Evolutionary conservation across 352 stramenopile genomes (phyloP).

Genomic region (Thraustochytrium sp.): DNA sequence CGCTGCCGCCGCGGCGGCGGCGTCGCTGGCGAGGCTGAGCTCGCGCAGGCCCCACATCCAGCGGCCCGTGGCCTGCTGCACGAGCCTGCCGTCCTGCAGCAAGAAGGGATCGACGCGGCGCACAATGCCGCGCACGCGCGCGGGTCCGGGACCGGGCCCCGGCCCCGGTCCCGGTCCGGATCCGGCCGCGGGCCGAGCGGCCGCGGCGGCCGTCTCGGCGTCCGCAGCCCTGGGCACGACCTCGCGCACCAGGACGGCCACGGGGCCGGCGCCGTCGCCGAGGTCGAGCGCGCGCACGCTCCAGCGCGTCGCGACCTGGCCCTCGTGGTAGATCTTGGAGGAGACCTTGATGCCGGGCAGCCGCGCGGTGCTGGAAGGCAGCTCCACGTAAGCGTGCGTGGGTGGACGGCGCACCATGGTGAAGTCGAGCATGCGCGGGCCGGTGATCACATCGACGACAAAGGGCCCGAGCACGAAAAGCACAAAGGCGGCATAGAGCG

Average conservation of each 20-base stretch:
- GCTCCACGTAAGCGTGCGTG: not conserved
- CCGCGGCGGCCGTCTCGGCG: too few species aligned
- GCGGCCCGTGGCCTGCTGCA: too few species aligned
- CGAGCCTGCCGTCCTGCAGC: too few species aligned
- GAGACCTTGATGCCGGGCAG: not conserved
- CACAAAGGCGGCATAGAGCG: not conserved
- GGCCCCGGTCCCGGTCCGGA: too few species aligned
- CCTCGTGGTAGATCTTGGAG: not conserved
- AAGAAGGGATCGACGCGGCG: too few species aligned
- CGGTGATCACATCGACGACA: not conserved
- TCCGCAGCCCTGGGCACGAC: not conserved
- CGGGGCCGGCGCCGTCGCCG: not conserved
- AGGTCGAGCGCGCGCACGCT: not conserved
- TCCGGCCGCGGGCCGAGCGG: too few species aligned
- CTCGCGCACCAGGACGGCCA: conserved; percentile 13
- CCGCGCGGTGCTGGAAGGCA: not conserved
- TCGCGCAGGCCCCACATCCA: too few species aligned
- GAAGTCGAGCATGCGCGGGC: not conserved
- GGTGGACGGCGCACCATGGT: not conserved
- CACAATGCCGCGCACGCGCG: too few species aligned
- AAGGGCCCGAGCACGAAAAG: not conserved
- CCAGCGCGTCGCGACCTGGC: not conserved
- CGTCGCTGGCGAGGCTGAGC: not conserved
- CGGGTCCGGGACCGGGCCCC: too few species aligned
- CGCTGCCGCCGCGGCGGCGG: not conserved